Evolutionary conservation across 352 stramenopile species (phyloP).

Genomic region (Globisporangium megalacanthum): DNA sequence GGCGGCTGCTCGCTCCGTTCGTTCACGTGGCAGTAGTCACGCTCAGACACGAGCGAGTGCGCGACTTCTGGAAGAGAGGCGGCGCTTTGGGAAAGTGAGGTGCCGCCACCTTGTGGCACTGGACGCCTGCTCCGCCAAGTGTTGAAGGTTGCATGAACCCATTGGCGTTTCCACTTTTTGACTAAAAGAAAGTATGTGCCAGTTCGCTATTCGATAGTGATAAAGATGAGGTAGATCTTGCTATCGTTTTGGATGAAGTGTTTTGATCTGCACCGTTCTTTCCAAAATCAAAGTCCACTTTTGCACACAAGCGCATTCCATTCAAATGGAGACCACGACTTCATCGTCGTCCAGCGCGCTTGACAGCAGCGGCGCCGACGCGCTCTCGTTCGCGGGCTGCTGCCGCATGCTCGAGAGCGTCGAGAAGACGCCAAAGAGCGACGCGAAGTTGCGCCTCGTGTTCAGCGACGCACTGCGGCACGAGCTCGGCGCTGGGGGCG

Average conservation of each 20-base stretch:
- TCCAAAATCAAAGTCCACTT: neutral
- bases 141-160: no score
- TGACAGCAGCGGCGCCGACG: neutral
- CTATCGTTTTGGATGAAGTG: neutral
- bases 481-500: slow-evolving; percentile 38
- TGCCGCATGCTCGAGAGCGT: slow-evolving; percentile 69
- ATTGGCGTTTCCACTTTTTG: no score
- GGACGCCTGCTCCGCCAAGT: no score
- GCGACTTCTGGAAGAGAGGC: neutral
- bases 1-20: neutral
- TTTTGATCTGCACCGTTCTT: neutral
- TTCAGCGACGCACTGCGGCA: slow-evolving; percentile 62
- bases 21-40: neutral
- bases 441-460: slow-evolving; percentile 69
- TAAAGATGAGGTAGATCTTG: neutral
- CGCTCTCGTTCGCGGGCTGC: slow-evolving; percentile 63
- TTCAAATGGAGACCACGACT: neutral
- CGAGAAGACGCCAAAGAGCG: slow-evolving; percentile 64
- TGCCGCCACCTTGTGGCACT: neutral
- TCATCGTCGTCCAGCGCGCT: neutral
- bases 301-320: neutral
- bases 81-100: no score
- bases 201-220: neutral
- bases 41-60: neutral
- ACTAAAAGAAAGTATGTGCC: no score